These are phyloP conservation scores for Aspergillus coremiiformis DNA, from an alignment of 495 filamentous ascomycete species.

Conservation along the genomic window DNA sequence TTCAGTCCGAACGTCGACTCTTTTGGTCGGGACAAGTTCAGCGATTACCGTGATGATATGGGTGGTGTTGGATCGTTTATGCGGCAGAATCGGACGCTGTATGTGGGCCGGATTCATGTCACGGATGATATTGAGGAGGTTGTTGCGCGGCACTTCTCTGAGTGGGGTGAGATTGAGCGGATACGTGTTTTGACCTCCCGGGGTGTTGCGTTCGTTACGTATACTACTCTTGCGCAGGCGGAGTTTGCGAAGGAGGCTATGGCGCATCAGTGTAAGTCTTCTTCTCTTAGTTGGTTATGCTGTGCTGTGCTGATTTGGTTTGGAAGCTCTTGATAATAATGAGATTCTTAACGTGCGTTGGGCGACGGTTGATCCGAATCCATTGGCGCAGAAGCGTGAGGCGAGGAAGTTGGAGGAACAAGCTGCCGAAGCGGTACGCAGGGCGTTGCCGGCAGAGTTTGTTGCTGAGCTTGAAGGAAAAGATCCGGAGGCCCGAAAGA, in stretches of 20 bases:
- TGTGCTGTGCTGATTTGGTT: background rate
- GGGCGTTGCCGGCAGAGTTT: slow-evolving; percentile 84
- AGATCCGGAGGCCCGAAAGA: slow-evolving; percentile 76
- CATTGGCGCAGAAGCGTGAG: slow-evolving; percentile 88
- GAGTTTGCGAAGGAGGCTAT: slow-evolving; percentile 92
- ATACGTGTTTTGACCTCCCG: slow-evolving; percentile 83
- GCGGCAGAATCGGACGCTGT: slow-evolving; percentile 86
- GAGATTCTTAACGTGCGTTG: slow-evolving; percentile 95
- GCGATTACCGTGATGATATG: slow-evolving; percentile 92
- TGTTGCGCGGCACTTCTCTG: slow-evolving; percentile 85
- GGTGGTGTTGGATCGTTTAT: slow-evolving; percentile 87
- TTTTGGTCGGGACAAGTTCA: slow-evolving; percentile 83
- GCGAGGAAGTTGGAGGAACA: slow-evolving; percentile 88
- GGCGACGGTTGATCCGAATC: slow-evolving; percentile 96
- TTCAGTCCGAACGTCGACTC: slow-evolving; percentile 88
- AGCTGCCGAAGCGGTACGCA: slow-evolving; percentile 90
- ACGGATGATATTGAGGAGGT: slow-evolving; percentile 97
- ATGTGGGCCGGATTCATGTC: slow-evolving; percentile 87
- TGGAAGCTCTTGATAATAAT: slow-evolving; percentile 59
- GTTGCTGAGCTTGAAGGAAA: slow-evolving; percentile 91
- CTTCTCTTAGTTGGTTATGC: background rate
- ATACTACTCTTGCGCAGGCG: slow-evolving; percentile 74
- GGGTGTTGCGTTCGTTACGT: slow-evolving; percentile 89
- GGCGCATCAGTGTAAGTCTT: slow-evolving; percentile 59
- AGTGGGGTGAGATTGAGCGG: slow-evolving; percentile 89